Evolutionary conservation across 345 rosid species (phyloP).

Genomic region (Hibiscus mutabilis): DNA sequence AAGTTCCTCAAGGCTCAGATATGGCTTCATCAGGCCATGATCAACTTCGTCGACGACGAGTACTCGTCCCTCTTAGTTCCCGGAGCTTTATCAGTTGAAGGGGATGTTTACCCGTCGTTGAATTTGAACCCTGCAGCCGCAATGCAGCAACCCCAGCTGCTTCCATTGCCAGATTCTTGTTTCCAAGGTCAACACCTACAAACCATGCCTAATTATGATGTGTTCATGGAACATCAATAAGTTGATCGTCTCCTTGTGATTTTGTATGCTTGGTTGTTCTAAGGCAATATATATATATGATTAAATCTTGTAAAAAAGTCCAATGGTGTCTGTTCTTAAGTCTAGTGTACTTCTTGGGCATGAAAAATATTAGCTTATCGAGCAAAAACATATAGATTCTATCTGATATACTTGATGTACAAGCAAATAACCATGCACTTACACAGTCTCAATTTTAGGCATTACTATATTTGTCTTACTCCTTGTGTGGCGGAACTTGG

Average conservation of each 20-base stretch:
- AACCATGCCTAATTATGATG: neutral
- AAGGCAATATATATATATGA: neutral
- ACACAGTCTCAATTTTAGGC: too few species aligned
- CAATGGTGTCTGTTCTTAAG: neutral
- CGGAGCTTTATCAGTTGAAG: conserved; percentile 3
- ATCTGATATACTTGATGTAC: too few species aligned
- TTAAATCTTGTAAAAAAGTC: neutral
- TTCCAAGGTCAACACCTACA: neutral
- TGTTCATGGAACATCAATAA: conserved; percentile 7
- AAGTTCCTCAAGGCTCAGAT: conserved; percentile 80
- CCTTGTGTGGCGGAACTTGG: too few species aligned
- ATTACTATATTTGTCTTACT: too few species aligned
- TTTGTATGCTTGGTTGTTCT: neutral
- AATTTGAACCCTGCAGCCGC: neutral
- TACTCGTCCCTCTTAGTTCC: neutral
- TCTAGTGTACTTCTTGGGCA: neutral
- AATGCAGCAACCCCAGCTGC: neutral
- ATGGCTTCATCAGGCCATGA: conserved; percentile 54
- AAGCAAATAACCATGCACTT: too few species aligned
- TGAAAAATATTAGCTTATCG: too few species aligned
- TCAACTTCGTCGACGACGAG: conserved; percentile 20
- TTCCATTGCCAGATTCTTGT: conserved; percentile 4
- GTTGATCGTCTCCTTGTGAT: neutral
- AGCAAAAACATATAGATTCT: too few species aligned
- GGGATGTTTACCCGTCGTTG: neutral